Base-by-base conservation (phyloP, 2,329 filamentous ascomycete genomes). In the Alternaria burnsii region DNA sequence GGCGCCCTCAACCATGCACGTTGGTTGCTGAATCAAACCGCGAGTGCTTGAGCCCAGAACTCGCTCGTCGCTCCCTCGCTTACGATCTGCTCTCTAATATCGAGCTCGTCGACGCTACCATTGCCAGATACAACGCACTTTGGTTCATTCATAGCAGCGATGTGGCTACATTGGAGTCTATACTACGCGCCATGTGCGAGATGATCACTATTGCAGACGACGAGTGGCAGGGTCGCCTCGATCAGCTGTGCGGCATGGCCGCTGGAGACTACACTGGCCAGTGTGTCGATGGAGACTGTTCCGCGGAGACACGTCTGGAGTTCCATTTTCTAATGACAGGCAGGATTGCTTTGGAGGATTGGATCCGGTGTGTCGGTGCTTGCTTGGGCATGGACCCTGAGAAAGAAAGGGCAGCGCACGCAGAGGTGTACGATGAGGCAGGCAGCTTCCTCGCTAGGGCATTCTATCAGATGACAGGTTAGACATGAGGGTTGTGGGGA, bases 291-390 rank as follows among this genome's bases (percentile, higher is more conserved):
- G 54, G 47, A 38, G 36, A 5, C 5, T 66, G 63, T 56, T 47
- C 46, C 3, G 44, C 71, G 4, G 70, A 70, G 42, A 56, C 58
- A 11, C 55, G 59, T 46, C 14, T 72, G 12, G 72, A 75, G 58
- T 20, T 52, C 11, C 69, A 53, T 52, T 46, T 72, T 56, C 43
- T 74, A 6, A 63, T 57, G 28, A 43, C 44, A 10, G 70, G 67
- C 9, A 50, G 22, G 4, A 54, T 3, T 46, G 61, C 65, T 50
- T 16, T 68, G 52, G 55, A 56, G 12, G 48, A 20, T 30, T 75
- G 69, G 69, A 47, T 62, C 5, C 53, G n/a, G 32, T 44, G 3
- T 42, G 58, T 68, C 30, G 60, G 61, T 30, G 47, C 47, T 9
- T 66, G 55, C 6, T n/a, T 61, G 56, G 36, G 24, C 18, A 34